Evolutionary conservation across 805 yeast genomes (phyloP).

Genomic region (Maudiozyma bulderi): DNA sequence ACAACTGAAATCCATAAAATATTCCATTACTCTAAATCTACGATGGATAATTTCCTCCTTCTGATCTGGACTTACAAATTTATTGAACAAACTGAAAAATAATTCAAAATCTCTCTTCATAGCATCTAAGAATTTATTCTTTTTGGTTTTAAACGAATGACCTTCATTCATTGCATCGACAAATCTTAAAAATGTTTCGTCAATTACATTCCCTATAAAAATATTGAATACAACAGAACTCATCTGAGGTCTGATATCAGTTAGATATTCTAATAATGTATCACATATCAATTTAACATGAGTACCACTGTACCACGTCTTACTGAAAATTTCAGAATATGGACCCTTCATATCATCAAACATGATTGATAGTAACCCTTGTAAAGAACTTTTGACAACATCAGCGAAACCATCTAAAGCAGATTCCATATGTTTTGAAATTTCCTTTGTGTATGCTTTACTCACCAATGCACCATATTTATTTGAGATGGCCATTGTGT

Average conservation of each 20-base stretch:
- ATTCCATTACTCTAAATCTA: constrained; percentile 51
- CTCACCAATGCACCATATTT: constrained; percentile 53
- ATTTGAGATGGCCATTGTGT: constrained; percentile 58
- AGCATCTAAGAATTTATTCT: constrained; percentile 38
- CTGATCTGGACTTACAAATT: constrained; percentile 32
- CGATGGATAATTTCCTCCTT: constrained; percentile 33
- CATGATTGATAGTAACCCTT: constrained; percentile 48
- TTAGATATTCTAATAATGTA: constrained; percentile 66
- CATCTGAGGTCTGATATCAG: constrained; percentile 48
- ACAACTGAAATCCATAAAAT: constrained; percentile 47
- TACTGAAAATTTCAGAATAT: constrained; percentile 51
- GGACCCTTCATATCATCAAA: constrained; percentile 63
- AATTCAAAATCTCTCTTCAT: constrained; percentile 53
- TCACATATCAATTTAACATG: constrained; percentile 56
- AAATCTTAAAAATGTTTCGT: constrained; percentile 42
- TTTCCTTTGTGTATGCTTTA: constrained; percentile 50
- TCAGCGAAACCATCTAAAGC: constrained; percentile 75
- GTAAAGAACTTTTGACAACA: constrained; percentile 56
- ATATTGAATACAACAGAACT: constrained; percentile 46
- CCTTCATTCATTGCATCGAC: constrained; percentile 37
- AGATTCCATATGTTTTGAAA: constrained; percentile 46
- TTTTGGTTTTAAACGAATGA: constrained; percentile 34
- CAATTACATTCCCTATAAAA: constrained; percentile 43
- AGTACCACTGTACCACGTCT: constrained; percentile 55
- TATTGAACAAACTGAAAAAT: constrained; percentile 44